Conservation (phyloP, 2,329 filamentous ascomycete genomes). For the Ophiostoma himal-ulmi region DNA sequence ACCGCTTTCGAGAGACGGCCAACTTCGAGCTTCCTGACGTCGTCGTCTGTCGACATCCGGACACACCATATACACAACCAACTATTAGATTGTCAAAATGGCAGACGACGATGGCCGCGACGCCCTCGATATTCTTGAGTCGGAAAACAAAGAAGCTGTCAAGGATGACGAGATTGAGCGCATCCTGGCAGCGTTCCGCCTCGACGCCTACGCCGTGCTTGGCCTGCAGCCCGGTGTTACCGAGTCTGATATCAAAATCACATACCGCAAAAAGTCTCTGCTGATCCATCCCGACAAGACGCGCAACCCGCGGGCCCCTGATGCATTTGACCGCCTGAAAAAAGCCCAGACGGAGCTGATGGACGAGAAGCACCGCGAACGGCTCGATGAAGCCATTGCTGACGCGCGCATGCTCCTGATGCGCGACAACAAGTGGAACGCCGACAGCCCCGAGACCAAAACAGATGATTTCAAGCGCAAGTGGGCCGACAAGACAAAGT, state of each 20-base stretch:
- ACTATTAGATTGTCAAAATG: conserved; percentile 19
- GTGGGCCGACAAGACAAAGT: conserved; percentile 86
- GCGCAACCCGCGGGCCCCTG: conserved; percentile 79
- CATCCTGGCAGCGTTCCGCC: conserved; percentile 83
- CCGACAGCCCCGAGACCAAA: conserved; percentile 80
- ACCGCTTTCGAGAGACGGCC: not conserved
- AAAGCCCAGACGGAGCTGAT: conserved; percentile 88
- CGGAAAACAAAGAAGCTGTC: conserved; percentile 82
- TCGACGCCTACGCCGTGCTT: conserved; percentile 79
- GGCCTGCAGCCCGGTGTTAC: conserved; percentile 92
- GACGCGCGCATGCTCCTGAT: conserved; percentile 94
- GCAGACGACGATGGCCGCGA: conserved; percentile 41
- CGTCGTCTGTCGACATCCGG: not conserved
- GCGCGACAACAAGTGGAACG: conserved; percentile 87
- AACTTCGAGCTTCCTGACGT: not conserved
- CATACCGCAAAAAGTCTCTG: conserved; percentile 95
- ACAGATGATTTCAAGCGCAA: conserved; percentile 74
- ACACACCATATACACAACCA: not conserved
- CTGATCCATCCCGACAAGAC: conserved; percentile 99
- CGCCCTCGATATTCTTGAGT: conserved; percentile 72
- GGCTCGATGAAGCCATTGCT: conserved; percentile 89
- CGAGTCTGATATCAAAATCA: conserved; percentile 90
- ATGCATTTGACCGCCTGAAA: conserved; percentile 93
- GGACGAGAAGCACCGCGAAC: conserved; percentile 84
- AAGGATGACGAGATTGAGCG: conserved; percentile 97